Conservation (phyloP, 2,329 filamentous ascomycete species). For the Chaetomiaceae sp. region DNA sequence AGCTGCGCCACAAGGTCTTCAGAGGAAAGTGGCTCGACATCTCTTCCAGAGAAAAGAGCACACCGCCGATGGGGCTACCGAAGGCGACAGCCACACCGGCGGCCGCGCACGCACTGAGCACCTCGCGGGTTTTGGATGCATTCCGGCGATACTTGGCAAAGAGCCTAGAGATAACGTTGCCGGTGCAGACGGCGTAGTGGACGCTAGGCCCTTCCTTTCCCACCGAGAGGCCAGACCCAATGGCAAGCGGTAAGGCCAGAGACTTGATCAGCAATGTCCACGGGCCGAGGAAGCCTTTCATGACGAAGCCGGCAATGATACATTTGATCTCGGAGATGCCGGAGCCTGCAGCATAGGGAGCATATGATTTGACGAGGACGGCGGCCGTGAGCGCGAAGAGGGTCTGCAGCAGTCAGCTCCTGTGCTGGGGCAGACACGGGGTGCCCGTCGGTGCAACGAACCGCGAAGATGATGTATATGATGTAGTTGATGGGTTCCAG, state of each 20-base stretch:
- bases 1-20: constrained; percentile 96
- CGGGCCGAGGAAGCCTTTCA: constrained; percentile 94
- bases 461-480: constrained; percentile 81
- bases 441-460: constrained; percentile 37
- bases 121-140: constrained; percentile 90
- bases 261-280: constrained; percentile 95
- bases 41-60: constrained; percentile 94
- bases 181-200: constrained; percentile 97
- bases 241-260: constrained; percentile 81
- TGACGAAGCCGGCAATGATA: constrained; percentile 97
- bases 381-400: constrained; percentile 80
- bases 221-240: constrained; percentile 88
- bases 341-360: constrained; percentile 92
- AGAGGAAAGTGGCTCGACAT: constrained; percentile 96
- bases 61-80: constrained; percentile 93
- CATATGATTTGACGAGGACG: constrained; percentile 81
- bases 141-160: constrained; percentile 91
- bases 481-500: constrained; percentile 78
- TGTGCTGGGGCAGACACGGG: neutral
- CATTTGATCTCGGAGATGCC: constrained; percentile 99
- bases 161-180: constrained; percentile 89
- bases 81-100: constrained; percentile 96
- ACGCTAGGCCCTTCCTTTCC: constrained; percentile 97
- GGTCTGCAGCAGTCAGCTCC: constrained; percentile 43
- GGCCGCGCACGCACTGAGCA: constrained; percentile 88